Evolutionary conservation across 2,329 filamentous ascomycete species (phyloP), one percentile per base, ranked within the genome.

Genomic region (Cordyceps sp.): DNA sequence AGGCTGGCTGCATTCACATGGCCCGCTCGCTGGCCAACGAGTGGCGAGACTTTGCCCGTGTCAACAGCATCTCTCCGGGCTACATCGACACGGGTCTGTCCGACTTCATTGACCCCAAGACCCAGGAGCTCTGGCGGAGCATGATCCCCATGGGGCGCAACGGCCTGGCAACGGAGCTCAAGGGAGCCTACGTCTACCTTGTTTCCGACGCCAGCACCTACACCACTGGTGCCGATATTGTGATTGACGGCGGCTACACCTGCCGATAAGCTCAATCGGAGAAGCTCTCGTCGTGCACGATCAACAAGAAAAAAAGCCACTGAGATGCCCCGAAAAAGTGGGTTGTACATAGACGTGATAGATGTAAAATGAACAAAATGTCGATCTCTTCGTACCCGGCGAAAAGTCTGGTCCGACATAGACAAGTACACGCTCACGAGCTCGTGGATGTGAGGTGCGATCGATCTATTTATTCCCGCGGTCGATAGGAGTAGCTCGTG

Each of bases 131-230:
- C 38, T 84, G 79, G 78, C 66, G 67, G 46, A 66, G 69, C 46
- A 82, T 82, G 66, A 83, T 79, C 32, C 78, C 78, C 29, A 73
- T 84, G 67, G 75, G 66, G 25, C 61, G 79, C 43, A 71, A 81
- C 45, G 78, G 76, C 5, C 57, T 71, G 33, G 59, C 70, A 2
- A 69, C 75, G 44, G 79, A 85, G 60, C 59, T 84, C 42, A 82
- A 82, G 59, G 78, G 75, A 7, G 77, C 76, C n/a, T 88, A 78
- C 50, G 61, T 86, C 32, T 86, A 83, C 54, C 64, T 88, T 25
- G 71, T 78, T 22, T 78, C 70, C 30, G 79, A 86, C 50, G 80
- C 80, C 5, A 73, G 74, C 36, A 74, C 70, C 26, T 86, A 83
- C 54, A 82, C 75, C 5, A 85, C 80, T 10, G 81, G 71, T 4